Conservation (phyloP, 2,329 filamentous ascomycete genomes). For the Dactylonectria estremocensis region DNA sequence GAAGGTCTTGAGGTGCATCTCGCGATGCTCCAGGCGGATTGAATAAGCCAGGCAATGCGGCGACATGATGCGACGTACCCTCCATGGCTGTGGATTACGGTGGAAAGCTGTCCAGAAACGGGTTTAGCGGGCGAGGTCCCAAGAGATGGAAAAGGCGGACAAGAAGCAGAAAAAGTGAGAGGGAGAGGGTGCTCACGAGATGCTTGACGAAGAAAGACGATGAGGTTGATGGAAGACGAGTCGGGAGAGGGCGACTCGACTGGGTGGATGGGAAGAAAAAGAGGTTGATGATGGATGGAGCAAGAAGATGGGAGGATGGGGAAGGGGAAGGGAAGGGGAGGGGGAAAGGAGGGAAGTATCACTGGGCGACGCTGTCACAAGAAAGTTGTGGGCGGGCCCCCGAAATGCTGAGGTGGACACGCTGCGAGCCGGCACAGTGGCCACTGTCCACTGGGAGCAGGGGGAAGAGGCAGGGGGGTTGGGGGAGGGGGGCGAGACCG, state of each 20-base stretch:
- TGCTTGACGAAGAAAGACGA: slow-evolving; percentile 50
- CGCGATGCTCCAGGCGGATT: slow-evolving; percentile 42
- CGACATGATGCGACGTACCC: slow-evolving; percentile 60
- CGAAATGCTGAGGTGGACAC: slow-evolving; percentile 52
- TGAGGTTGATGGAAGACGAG: slow-evolving; percentile 48
- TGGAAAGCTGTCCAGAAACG: slow-evolving; percentile 54
- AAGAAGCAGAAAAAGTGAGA: slow-evolving; percentile 29
- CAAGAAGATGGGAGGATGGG: slow-evolving; percentile 48
- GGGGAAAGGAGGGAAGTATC: slow-evolving; percentile 54
- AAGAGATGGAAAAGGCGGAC: slow-evolving; percentile 37
- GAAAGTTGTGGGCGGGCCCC: slow-evolving; percentile 56
- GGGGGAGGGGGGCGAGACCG: slow-evolving; percentile 45
- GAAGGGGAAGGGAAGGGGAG: slow-evolving; percentile 43
- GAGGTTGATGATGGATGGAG: slow-evolving; percentile 50
- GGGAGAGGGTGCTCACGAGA: slow-evolving; percentile 45
- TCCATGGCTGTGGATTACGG: slow-evolving; percentile 69
- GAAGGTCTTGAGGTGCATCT: slow-evolving; percentile 39
- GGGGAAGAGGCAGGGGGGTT: slow-evolving; percentile 28
- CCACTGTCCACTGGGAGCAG: slow-evolving; percentile 33
- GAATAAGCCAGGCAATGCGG: slow-evolving; percentile 45
- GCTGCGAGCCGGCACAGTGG: slow-evolving; percentile 31
- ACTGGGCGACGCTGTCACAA: slow-evolving; percentile 53
- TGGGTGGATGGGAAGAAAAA: slow-evolving; percentile 46
- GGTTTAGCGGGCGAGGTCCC: slow-evolving; percentile 49
- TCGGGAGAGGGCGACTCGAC: slow-evolving; percentile 50